Percentiles rank a stretch among this genome's conserved stretches.
phyloP scores from a whole-genome alignment of 176 grass and related monocot genomes.

The Oryza rufipogon region DNA sequence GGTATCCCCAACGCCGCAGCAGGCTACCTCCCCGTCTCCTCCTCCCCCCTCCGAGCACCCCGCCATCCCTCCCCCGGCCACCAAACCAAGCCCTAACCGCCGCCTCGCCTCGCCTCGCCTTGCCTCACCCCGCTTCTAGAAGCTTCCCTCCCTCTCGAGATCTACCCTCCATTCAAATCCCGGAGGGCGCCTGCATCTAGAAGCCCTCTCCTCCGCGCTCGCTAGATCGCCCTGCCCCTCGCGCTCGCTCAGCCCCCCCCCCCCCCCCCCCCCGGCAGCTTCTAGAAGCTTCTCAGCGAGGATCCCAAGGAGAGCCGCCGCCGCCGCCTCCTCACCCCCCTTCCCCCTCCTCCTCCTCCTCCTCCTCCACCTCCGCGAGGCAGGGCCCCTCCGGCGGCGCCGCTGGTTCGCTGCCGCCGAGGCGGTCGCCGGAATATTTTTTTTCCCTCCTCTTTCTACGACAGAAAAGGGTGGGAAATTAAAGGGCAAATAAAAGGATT shows the following conservation, averaged over 20 bases:
- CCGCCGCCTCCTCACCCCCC: neutral
- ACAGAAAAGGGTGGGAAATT: slow-evolving; percentile 36
- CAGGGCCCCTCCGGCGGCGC: neutral
- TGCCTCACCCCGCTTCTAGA: slow-evolving; percentile 49
- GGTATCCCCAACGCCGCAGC: slow-evolving; percentile 65
- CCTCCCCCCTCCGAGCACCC: slow-evolving; percentile 64
- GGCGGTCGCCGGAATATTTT: slow-evolving; percentile 38
- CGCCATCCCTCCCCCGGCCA: slow-evolving; percentile 53
- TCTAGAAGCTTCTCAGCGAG: slow-evolving; percentile 39
- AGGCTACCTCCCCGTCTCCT: slow-evolving; percentile 50
- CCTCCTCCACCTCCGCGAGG: neutral
- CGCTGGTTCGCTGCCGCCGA: slow-evolving; percentile 46
- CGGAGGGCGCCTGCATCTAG: slow-evolving; percentile 43
- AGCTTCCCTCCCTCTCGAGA: slow-evolving; percentile 56
- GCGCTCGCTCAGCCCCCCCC: slow-evolving; percentile 3
- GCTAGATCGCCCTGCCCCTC: slow-evolving; percentile 43
- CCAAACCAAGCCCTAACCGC: slow-evolving; percentile 46
- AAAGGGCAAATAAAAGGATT: slow-evolving; percentile 44
- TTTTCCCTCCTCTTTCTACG: slow-evolving; percentile 26
- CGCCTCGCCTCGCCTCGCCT: neutral
- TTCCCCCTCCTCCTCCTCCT: neutral
- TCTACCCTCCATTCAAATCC: slow-evolving; percentile 70
- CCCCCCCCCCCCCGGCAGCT: neutral
- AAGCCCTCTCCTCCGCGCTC: slow-evolving; percentile 14
- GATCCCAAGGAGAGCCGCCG: neutral